Evolutionary conservation across 2,329 filamentous ascomycete genomes (phyloP).

Genomic region (Penicillium italicum): DNA sequence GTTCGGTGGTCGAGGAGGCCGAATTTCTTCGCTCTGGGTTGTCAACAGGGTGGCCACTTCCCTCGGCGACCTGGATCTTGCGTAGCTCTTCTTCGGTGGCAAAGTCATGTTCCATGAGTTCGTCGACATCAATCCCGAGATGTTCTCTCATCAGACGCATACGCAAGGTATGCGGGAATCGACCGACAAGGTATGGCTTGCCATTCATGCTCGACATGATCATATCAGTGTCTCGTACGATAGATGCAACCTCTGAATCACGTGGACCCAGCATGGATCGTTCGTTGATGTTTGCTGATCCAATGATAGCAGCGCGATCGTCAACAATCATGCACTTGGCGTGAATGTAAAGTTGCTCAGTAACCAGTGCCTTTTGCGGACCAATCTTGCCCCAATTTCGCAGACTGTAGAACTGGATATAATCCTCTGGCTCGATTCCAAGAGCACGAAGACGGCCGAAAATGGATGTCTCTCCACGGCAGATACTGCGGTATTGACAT

Average conservation of each 20-base stretch:
- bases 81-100: conserved; percentile 62
- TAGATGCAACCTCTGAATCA: conserved; percentile 86
- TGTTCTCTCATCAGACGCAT: conserved; percentile 96
- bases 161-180: conserved; percentile 88
- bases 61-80: conserved; percentile 57
- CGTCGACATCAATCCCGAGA: conserved; percentile 90
- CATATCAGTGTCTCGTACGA: conserved; percentile 91
- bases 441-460: conserved; percentile 76
- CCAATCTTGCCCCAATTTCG: conserved; percentile 91
- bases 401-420: conserved; percentile 91
- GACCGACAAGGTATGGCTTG: conserved; percentile 80
- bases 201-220: conserved; percentile 89
- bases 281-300: conserved; percentile 98
- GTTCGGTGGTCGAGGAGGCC: conserved; percentile 34
- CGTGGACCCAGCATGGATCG: conserved; percentile 88
- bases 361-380: conserved; percentile 75
- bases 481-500: conserved; percentile 95
- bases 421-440: conserved; percentile 89
- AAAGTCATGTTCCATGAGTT: conserved; percentile 75
- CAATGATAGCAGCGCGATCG: conserved; percentile 87
- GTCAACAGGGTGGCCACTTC: conserved; percentile 27
- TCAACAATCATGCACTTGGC: conserved; percentile 96
- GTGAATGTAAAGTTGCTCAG: conserved; percentile 96
- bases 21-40: conserved; percentile 25
- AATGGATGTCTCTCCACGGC: conserved; percentile 84